A percentile compares a stretch with the other conserved stretches of the same genome.
Evolutionary conservation across 306 rosid genomes (phyloP).

Genomic region (Ziziphus jujuba): DNA sequence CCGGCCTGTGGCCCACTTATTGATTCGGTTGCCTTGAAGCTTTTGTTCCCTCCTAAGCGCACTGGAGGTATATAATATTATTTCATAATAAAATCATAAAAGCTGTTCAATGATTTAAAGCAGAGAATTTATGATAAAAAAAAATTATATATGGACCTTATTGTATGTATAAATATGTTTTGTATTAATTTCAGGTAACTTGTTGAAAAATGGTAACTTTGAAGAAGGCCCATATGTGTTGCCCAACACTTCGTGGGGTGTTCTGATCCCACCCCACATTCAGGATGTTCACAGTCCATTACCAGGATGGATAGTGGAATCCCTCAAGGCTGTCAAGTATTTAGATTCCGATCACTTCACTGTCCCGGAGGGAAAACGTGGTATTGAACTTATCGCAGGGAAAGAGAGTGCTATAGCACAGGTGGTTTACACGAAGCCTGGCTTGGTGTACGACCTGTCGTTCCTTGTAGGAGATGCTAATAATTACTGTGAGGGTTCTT

Average conservation of each 20-base stretch:
- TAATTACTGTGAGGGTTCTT: conserved; percentile 60
- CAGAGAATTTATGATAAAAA: too few relatives aligned
- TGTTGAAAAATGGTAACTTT: conserved; percentile 71
- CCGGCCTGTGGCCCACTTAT: conserved; percentile 88
- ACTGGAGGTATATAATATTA: conserved; percentile 45
- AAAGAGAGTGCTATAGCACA: conserved; percentile 78
- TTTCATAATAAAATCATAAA: too few relatives aligned
- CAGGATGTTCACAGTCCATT: conserved; percentile 69
- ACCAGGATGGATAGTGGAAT: conserved; percentile 85
- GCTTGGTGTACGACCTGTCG: conserved; percentile 52
- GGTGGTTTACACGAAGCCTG: conserved; percentile 41
- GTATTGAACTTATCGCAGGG: conserved; percentile 76
- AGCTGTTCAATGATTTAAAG: too few relatives aligned
- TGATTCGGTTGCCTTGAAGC: conserved; percentile 62
- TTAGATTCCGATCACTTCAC: conserved; percentile 63
- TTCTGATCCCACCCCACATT: conserved; percentile 66
- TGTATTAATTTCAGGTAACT: conserved; percentile 40
- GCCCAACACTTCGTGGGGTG: conserved; percentile 60
- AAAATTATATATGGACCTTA: too few relatives aligned
- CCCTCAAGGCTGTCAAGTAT: conserved; percentile 85
- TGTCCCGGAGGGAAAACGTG: conserved; percentile 67
- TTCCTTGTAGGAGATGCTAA: conserved; percentile 75
- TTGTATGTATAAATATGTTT: too few relatives aligned
- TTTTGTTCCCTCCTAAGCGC: conserved; percentile 54
- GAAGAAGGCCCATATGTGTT: conserved; percentile 76